Evolutionary conservation across 306 rosid genomes (phyloP), one percentile per base, ranked within the genome.

Genomic region (Urtica urens): DNA sequence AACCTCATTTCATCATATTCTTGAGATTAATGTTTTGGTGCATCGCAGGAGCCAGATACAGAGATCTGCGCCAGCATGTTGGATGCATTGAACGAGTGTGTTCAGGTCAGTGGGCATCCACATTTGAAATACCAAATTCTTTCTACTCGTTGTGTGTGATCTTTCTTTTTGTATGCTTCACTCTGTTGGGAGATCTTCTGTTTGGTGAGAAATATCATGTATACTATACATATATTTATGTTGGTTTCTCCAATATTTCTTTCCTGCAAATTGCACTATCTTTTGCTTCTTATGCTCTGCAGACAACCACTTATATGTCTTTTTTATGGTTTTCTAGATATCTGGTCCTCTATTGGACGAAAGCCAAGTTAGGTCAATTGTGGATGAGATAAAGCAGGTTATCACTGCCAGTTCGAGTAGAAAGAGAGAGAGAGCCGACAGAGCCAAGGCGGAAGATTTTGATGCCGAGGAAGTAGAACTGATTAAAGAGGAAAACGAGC

Each of bases 401-500:
- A 92, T 92, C 52, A 92, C 96, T 23, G 96, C 94, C 25, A 92
- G 99, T 63, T 85, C 96, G 50, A 79, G 93, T 57, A 77, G 99
- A 59, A 92, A 92, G 55, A 63, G 64, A 49, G 99, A 92, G 64
- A 85, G 99, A 60, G 75, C 77, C 14, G 99, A 85, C 63, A 71
- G 96, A 70, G 64, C 81, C 55, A 80, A 75, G 65, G 96, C 96
- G 34, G 99, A 92, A 69, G 99, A 92, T 69, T 92, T 92, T 77
- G 99, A 85, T 58, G 96, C 82, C 7, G 99, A 92, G 66, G 96
- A 85, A 61, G 72, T 81, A 16, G 96, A 92, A 59, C 59, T 92
- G 47, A 83, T 92, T 60, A 83, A 82, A 53, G 99, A 92, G 71
- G 99, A 92, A 79, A 92, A 92, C 76, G 99, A 92, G 56, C 96